These are phyloP conservation scores for Zopfia rhizophila DNA, from an alignment of 2,329 filamentous ascomycete genomes.

Conservation along the genomic window DNA sequence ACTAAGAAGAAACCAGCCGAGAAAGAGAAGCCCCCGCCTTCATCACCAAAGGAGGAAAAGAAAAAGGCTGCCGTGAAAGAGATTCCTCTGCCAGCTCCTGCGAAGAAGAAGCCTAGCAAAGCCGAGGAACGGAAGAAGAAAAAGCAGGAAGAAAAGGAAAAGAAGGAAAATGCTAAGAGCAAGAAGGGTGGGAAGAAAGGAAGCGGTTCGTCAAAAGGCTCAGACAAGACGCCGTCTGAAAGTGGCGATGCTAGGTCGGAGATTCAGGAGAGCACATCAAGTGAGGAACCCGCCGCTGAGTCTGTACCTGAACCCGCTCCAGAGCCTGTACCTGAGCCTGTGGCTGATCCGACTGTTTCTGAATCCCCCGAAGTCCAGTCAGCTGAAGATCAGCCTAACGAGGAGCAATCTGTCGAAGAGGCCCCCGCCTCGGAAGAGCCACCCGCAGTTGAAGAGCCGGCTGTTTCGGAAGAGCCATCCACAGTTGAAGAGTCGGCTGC, in stretches of 20 bases:
- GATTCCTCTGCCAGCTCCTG: conserved; percentile 8
- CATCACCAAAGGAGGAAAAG: conserved; percentile 18
- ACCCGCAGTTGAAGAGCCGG: neutral
- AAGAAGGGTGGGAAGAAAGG: conserved; percentile 29
- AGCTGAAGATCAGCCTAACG: neutral
- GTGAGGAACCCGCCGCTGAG: conserved; percentile 5
- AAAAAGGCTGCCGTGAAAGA: conserved; percentile 20
- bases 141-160: conserved; percentile 30
- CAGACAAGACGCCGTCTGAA: conserved; percentile 20
- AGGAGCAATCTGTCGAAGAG: conserved; percentile 1
- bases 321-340: neutral
- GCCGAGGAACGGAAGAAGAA: conserved; percentile 40
- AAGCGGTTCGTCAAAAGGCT: conserved; percentile 14
- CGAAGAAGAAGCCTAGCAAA: conserved; percentile 39
- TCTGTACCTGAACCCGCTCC: neutral
- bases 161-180: conserved; percentile 30
- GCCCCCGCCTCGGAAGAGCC: neutral
- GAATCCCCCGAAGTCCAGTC: conserved; percentile 2
- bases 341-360: neutral
- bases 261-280: conserved; percentile 20
- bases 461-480: neutral
- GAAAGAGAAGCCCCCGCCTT: conserved; percentile 3
- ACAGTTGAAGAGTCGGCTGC: neutral
- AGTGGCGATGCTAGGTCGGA: conserved; percentile 32
- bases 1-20: conserved; percentile 37